A percentile compares a stretch with the other conserved stretches of the same genome.
These are phyloP conservation scores for Pythium phragmiticola DNA, from an alignment of 352 stramenopile species.

Conservation along the genomic window DNA sequence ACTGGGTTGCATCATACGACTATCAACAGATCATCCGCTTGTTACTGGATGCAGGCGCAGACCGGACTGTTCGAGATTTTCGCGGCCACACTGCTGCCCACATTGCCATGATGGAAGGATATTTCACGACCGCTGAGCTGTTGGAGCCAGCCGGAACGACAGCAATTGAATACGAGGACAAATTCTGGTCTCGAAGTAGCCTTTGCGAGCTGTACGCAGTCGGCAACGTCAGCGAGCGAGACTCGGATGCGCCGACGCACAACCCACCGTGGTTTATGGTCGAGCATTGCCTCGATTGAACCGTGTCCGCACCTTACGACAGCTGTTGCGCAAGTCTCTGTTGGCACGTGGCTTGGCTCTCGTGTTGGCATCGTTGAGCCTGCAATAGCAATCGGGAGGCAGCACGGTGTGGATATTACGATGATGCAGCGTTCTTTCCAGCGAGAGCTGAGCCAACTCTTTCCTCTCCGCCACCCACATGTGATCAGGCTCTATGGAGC, in stretches of 20 bases:
- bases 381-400: background rate
- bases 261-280: conserved; percentile 6
- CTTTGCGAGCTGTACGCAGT: background rate
- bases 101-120: background rate
- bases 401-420: too few species aligned
- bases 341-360: conserved; percentile 10
- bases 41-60: background rate
- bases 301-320: background rate
- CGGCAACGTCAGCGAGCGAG: too few species aligned
- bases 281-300: background rate
- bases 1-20: background rate
- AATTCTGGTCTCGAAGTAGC: background rate
- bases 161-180: background rate
- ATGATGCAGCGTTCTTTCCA: too few species aligned
- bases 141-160: background rate
- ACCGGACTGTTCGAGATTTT: conserved; percentile 4
- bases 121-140: background rate
- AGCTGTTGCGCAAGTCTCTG: background rate
- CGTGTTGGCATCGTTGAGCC: background rate
- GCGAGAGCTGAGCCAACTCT: background rate
- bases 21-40: conserved; percentile 1
- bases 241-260: too few species aligned
- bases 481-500: conserved; percentile 16
- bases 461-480: conserved; percentile 10
- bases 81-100: background rate